Evolutionary conservation across 139 green algal genomes (phyloP).

Genomic region (Trebouxia sp.): DNA sequence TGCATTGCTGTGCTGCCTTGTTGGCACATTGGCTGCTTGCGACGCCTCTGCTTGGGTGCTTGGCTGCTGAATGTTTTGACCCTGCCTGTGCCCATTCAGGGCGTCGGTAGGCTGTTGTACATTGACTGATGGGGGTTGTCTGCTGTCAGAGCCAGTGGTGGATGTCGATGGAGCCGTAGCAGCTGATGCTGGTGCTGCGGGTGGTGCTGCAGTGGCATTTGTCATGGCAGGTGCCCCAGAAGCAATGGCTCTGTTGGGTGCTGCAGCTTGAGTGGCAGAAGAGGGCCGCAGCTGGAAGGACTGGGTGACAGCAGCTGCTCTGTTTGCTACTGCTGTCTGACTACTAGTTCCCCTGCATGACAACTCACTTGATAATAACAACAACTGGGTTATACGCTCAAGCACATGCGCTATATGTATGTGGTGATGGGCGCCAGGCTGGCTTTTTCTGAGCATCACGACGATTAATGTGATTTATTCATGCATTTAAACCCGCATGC

Average conservation of each 20-base stretch:
- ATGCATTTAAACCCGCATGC: too few species aligned
- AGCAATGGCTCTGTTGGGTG: not conserved
- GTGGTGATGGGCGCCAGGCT: too few species aligned
- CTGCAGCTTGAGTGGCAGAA: not conserved
- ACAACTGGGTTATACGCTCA: too few species aligned
- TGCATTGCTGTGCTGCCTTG: too few species aligned
- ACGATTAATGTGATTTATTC: too few species aligned
- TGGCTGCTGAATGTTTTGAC: too few species aligned
- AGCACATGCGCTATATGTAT: too few species aligned
- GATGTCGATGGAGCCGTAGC: not conserved
- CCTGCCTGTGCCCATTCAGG: too few species aligned
- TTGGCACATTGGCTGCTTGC: not conserved
- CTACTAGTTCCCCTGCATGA: not conserved
- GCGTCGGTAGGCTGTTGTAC: too few species aligned
- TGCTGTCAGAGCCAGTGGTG: not conserved
- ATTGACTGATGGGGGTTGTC: too few species aligned
- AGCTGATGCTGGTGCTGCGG: not conserved
- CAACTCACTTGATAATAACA: too few species aligned
- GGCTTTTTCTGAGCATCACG: too few species aligned
- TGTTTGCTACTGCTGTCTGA: conserved; percentile 11
- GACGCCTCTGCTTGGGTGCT: not conserved
- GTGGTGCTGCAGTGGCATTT: not conserved
- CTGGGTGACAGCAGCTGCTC: conserved; percentile 9
- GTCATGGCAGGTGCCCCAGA: not conserved
- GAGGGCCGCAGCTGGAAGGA: conserved; percentile 9